phyloP scores from a whole-genome alignment of 371 early-diverging fungal species.

The Rhizopus arrhizus region DNA sequence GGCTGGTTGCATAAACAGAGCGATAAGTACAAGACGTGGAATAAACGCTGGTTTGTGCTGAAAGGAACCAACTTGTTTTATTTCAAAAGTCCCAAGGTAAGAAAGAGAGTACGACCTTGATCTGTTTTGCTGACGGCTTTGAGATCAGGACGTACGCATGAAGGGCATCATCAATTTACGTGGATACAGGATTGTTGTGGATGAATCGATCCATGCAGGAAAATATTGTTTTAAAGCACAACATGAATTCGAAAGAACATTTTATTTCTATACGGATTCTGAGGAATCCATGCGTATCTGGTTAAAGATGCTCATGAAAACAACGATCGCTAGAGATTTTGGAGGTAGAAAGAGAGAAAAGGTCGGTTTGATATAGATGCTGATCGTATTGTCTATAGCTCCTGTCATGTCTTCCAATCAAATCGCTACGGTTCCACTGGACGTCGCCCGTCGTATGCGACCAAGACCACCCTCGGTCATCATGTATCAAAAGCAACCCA shows the following conservation, averaged over 20 bases:
- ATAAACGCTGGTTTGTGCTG: slow-evolving; percentile 70
- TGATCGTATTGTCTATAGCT: slow-evolving; percentile 24
- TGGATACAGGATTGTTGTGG: slow-evolving; percentile 60
- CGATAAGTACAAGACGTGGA: slow-evolving; percentile 69
- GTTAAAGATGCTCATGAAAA: slow-evolving; percentile 73
- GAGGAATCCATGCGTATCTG: slow-evolving; percentile 59
- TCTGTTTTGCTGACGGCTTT: background rate
- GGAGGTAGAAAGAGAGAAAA: slow-evolving; percentile 27
- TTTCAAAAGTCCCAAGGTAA: slow-evolving; percentile 63
- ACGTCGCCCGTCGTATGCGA: slow-evolving; percentile 63
- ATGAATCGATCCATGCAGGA: slow-evolving; percentile 65
- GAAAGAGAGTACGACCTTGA: background rate
- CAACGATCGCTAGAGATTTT: slow-evolving; percentile 67
- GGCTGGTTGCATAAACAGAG: slow-evolving; percentile 71
- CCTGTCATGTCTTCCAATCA: slow-evolving; percentile 73
- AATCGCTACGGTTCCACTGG: slow-evolving; percentile 63
- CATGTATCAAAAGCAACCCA: slow-evolving; percentile 38
- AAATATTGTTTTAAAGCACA: slow-evolving; percentile 74
- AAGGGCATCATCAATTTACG: slow-evolving; percentile 61
- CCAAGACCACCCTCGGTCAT: slow-evolving; percentile 67
- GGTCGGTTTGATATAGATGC: no score
- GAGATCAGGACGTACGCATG: slow-evolving; percentile 49
- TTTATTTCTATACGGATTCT: slow-evolving; percentile 68
- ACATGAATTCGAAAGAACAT: slow-evolving; percentile 65
- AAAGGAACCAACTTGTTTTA: slow-evolving; percentile 67